Percentiles rank a stretch among this genome's conserved stretches.
These are phyloP conservation scores for Zea luxurians DNA, from an alignment of 176 grass and related monocot species.

Conservation along the genomic window DNA sequence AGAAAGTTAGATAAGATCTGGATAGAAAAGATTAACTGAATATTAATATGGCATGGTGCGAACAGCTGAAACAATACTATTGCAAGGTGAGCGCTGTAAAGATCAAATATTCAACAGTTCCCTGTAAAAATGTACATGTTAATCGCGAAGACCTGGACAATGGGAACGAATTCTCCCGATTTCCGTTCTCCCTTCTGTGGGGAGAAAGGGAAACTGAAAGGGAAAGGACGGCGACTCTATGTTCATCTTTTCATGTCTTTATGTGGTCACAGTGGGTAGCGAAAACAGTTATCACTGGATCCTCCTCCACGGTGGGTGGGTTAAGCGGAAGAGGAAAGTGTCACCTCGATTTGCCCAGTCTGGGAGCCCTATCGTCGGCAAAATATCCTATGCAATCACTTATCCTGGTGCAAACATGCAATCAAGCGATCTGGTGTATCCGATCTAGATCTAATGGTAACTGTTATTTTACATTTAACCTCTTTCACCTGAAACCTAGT, in stretches of 20 bases:
- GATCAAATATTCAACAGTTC: background rate
- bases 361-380: background rate
- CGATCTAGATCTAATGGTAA: no score
- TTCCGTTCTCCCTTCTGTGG: background rate
- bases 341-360: background rate
- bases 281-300: background rate
- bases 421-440: no score
- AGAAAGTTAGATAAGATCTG: background rate
- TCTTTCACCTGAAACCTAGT: no score
- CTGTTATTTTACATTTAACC: no score
- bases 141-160: background rate
- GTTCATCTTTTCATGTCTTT: background rate
- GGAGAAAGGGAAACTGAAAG: slow-evolving; percentile 4
- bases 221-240: background rate
- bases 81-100: background rate
- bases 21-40: background rate
- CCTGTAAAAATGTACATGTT: background rate
- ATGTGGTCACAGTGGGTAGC: background rate
- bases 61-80: slow-evolving; percentile 2
- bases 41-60: background rate
- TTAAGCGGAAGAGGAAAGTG: background rate
- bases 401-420: no score
- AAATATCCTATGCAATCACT: no score
- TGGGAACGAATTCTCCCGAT: background rate
- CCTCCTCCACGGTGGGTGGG: background rate